Conservation (phyloP, 306 rosid species). For the Vigna unguiculata region DNA sequence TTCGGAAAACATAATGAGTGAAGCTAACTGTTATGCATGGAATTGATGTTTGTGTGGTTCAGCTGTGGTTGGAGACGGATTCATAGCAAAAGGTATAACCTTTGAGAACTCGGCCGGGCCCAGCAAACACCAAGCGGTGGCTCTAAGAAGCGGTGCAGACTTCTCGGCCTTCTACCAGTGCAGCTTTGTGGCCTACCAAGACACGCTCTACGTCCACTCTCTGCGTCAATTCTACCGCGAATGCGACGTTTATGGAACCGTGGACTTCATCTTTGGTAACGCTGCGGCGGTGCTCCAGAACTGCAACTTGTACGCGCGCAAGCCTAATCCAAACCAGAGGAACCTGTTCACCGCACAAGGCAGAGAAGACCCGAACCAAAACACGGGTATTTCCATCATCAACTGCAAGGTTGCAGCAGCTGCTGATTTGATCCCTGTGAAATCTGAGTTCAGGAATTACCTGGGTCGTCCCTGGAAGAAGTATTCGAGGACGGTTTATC, state of each 20-base stretch:
- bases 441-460: slow-evolving; percentile 58
- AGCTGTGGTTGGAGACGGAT: slow-evolving; percentile 78
- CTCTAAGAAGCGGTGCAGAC: slow-evolving; percentile 74
- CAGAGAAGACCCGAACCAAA: slow-evolving; percentile 83
- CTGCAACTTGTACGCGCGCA: slow-evolving; percentile 82
- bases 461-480: slow-evolving; percentile 89
- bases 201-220: slow-evolving; percentile 93
- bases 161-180: slow-evolving; percentile 79
- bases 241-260: slow-evolving; percentile 84
- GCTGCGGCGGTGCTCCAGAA: slow-evolving; percentile 82
- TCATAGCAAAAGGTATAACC: slow-evolving; percentile 86
- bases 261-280: slow-evolving; percentile 87
- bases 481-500: slow-evolving; percentile 72
- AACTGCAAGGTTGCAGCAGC: slow-evolving; percentile 75
- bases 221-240: slow-evolving; percentile 89
- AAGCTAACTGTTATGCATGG: not conserved
- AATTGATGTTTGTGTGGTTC: slow-evolving; percentile 15
- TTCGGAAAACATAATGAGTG: not conserved
- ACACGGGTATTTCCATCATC: slow-evolving; percentile 78
- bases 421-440: slow-evolving; percentile 60
- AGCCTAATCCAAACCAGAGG: slow-evolving; percentile 62
- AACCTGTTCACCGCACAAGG: slow-evolving; percentile 92
- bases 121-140: slow-evolving; percentile 91
- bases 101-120: slow-evolving; percentile 89
- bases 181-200: slow-evolving; percentile 90